Conservation (phyloP, 148 eudicot genomes). For the Rhododendron simsii region DNA sequence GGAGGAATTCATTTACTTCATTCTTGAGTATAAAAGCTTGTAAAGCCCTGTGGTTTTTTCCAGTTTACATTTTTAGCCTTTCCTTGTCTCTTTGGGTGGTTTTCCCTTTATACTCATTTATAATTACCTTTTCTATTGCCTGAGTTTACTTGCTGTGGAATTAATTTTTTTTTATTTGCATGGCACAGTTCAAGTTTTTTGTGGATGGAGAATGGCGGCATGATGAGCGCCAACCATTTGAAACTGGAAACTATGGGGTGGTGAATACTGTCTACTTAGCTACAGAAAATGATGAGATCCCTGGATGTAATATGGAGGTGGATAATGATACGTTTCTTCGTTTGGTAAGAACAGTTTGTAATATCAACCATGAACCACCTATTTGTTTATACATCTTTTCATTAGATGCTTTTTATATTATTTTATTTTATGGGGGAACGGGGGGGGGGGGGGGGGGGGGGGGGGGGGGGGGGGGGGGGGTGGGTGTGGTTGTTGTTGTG, state of each 20-base stretch:
- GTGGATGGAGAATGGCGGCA: conserved; percentile 87
- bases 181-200: conserved; percentile 66
- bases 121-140: background rate
- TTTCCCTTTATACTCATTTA: background rate
- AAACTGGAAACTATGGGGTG: conserved; percentile 58
- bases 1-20: background rate
- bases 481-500: too few species aligned
- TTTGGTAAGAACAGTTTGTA: conserved; percentile 24
- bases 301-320: conserved; percentile 74
- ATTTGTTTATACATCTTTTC: background rate
- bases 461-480: background rate
- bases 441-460: background rate
- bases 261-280: conserved; percentile 57
- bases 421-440: too few species aligned
- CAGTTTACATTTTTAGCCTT: background rate
- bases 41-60: background rate
- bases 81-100: background rate
- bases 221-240: conserved; percentile 63
- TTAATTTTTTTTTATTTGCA: conserved; percentile 4
- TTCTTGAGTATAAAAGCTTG: background rate
- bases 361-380: background rate
- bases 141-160: background rate
- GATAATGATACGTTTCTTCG: conserved; percentile 50
- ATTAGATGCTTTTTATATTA: background rate
- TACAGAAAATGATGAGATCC: conserved; percentile 41